These are phyloP conservation scores for Parachaetomium inaequale DNA, from an alignment of 495 filamentous ascomycete genomes.

Conservation along the genomic window DNA sequence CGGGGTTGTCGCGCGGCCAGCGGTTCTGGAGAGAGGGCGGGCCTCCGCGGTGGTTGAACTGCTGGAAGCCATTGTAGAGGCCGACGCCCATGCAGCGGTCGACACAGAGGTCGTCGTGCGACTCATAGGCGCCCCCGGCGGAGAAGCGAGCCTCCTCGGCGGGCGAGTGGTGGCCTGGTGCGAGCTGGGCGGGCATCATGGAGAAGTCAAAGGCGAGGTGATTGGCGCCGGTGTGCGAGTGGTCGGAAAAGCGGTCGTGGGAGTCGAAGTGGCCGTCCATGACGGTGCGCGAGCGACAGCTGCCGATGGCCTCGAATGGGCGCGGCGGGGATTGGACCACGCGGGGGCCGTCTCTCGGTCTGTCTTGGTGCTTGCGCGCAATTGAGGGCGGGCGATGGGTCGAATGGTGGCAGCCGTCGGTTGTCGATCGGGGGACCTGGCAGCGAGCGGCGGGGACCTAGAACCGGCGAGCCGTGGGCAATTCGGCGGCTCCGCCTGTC, in stretches of 20 bases:
- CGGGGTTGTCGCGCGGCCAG: conserved; percentile 18
- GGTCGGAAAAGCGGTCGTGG: conserved; percentile 21
- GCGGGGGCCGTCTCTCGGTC: background rate
- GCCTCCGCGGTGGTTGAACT: conserved; percentile 30
- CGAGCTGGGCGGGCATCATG: conserved; percentile 18
- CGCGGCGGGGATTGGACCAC: background rate
- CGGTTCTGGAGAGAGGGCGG: conserved; percentile 16
- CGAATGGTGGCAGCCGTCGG: background rate
- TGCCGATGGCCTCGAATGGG: background rate
- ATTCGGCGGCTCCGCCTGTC: background rate
- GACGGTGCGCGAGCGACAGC: background rate
- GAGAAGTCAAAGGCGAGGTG: conserved; percentile 15
- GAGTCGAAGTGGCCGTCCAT: conserved; percentile 28
- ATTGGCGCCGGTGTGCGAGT: conserved; percentile 24
- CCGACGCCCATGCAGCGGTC: conserved; percentile 37
- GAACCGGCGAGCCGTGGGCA: conserved; percentile 5
- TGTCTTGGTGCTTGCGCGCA: background rate
- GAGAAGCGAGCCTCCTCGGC: conserved; percentile 5
- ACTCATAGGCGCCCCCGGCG: conserved; percentile 21
- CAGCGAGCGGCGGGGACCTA: background rate
- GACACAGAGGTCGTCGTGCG: conserved; percentile 44
- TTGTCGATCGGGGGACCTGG: conserved; percentile 1
- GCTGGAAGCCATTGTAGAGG: conserved; percentile 34
- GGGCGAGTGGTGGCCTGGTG: background rate
- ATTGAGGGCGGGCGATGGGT: background rate